Conservation (phyloP, 352 stramenopile genomes). For the Albugo laibachii region DNA sequence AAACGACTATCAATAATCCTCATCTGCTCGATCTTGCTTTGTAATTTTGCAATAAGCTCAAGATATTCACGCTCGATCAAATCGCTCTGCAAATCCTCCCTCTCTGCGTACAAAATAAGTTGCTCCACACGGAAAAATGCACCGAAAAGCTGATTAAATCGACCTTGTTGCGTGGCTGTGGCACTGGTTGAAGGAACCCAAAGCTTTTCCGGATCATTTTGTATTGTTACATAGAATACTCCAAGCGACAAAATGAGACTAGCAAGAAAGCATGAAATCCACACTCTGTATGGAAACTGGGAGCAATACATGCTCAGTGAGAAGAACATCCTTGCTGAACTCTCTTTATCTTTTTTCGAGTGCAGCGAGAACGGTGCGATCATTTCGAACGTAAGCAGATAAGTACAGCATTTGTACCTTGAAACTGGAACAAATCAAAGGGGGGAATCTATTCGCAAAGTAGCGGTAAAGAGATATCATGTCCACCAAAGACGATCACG, state of each 20-base stretch:
- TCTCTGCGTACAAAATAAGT: conserved; percentile 59
- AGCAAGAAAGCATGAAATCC: too few species aligned
- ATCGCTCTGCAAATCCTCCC: conserved; percentile 13
- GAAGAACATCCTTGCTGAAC: too few species aligned
- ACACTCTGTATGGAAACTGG: too few species aligned
- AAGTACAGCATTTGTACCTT: too few species aligned
- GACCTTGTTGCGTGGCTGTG: conserved; percentile 35
- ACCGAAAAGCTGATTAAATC: conserved; percentile 63
- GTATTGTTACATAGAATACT: conserved; percentile 28
- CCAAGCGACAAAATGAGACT: conserved; percentile 40
- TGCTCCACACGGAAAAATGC: conserved; percentile 77
- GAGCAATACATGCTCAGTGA: too few species aligned
- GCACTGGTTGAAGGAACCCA: conserved; percentile 52
- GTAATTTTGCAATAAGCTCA: conserved; percentile 32
- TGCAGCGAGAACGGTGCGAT: too few species aligned
- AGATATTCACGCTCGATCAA: conserved; percentile 41
- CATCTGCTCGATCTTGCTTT: conserved; percentile 28
- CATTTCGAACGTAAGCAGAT: too few species aligned
- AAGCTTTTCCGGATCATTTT: conserved; percentile 62
- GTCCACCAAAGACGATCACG: conserved; percentile 19
- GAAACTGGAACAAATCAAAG: too few species aligned
- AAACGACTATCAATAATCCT: conserved; percentile 9
- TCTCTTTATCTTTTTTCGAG: too few species aligned
- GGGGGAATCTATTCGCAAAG: too few species aligned
- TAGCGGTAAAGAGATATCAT: too few species aligned